Evolutionary conservation across 371 early-diverging fungal genomes (phyloP).

Genomic region (Mortierella sp.): DNA sequence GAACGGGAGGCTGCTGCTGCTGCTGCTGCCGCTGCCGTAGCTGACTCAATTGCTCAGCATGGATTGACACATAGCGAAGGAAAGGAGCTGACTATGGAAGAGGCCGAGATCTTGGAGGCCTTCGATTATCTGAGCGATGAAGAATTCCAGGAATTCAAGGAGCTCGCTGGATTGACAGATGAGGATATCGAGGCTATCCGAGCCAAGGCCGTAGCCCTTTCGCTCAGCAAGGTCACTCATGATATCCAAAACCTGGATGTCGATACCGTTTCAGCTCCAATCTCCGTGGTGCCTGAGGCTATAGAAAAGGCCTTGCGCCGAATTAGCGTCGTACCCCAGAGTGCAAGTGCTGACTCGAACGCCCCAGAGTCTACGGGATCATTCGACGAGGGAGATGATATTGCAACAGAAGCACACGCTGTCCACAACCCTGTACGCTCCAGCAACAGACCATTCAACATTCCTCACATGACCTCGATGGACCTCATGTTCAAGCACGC

Average conservation of each 20-base stretch:
- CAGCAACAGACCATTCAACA: constrained; percentile 17
- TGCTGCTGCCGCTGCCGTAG: constrained; percentile 38
- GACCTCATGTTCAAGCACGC: constrained; percentile 53
- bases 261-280: not conserved
- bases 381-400: not conserved
- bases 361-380: not conserved
- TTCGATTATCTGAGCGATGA: constrained; percentile 50
- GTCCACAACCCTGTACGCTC: not conserved
- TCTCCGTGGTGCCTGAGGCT: not conserved
- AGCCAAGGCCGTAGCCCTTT: constrained; percentile 39
- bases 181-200: constrained; percentile 33
- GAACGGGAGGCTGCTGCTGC: constrained; percentile 41
- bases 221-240: constrained; percentile 41
- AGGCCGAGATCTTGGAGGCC: constrained; percentile 49
- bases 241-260: constrained; percentile 23
- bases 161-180: constrained; percentile 39
- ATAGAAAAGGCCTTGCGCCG: not conserved
- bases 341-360: not conserved
- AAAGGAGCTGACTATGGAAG: constrained; percentile 33
- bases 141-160: constrained; percentile 52
- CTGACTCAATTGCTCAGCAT: constrained; percentile 34
- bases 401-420: not conserved
- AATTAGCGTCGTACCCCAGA: not conserved
- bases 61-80: constrained; percentile 5
- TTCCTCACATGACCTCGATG: constrained; percentile 54